phyloP scores from a whole-genome alignment of 2,329 filamentous ascomycete genomes.

The Davidsoniella australis region DNA sequence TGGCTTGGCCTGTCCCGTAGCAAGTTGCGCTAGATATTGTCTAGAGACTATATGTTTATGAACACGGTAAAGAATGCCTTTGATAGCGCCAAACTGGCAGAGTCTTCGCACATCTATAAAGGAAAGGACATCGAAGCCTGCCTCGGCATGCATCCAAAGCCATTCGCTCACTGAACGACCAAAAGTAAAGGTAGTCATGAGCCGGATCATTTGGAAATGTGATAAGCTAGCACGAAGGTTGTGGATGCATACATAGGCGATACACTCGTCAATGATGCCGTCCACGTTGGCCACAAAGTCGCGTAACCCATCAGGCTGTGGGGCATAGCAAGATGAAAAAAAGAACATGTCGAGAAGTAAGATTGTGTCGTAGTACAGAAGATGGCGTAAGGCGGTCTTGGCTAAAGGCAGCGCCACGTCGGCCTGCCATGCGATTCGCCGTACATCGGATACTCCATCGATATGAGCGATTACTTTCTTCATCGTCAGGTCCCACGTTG shows the following conservation, averaged over 20 bases:
- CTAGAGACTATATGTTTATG: slow-evolving; percentile 74
- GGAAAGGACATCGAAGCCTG: slow-evolving; percentile 45
- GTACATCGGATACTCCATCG: slow-evolving; percentile 79
- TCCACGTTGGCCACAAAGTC: slow-evolving; percentile 61
- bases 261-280: slow-evolving; percentile 71
- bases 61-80: slow-evolving; percentile 80
- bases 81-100: slow-evolving; percentile 91
- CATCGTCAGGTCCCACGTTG: slow-evolving; percentile 60
- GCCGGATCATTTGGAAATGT: slow-evolving; percentile 54
- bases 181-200: slow-evolving; percentile 73
- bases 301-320: slow-evolving; percentile 51
- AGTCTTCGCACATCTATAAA: slow-evolving; percentile 79
- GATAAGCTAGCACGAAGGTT: slow-evolving; percentile 24
- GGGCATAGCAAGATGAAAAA: slow-evolving; percentile 80
- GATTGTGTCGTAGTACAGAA: slow-evolving; percentile 85
- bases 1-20: slow-evolving; percentile 33
- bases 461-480: slow-evolving; percentile 69
- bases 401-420: slow-evolving; percentile 78
- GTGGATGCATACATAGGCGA: slow-evolving; percentile 54
- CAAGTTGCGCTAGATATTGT: slow-evolving; percentile 39
- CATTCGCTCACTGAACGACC: slow-evolving; percentile 77
- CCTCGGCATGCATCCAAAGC: slow-evolving; percentile 57
- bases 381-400: slow-evolving; percentile 69
- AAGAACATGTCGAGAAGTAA: slow-evolving; percentile 89
- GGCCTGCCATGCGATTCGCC: slow-evolving; percentile 68